A percentile compares a stretch with the other conserved stretches of the same genome.
Evolutionary conservation across 129 eudicot species (phyloP).

Genomic region (Saussurea involucrata): DNA sequence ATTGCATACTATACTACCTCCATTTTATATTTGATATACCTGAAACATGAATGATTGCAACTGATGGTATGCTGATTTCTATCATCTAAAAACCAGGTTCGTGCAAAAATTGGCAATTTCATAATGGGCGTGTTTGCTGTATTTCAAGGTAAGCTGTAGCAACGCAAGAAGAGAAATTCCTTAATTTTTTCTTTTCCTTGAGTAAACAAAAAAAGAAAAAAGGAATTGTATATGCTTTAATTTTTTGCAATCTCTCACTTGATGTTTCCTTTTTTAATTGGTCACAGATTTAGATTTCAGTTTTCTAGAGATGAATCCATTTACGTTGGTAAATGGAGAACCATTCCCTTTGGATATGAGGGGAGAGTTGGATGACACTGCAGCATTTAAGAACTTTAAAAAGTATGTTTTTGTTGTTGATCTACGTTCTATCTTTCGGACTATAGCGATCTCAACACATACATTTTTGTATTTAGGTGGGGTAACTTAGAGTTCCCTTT

Average conservation of each 20-base stretch:
- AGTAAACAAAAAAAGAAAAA: not conserved
- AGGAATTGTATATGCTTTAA: not conserved
- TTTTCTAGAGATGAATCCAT: conserved; percentile 91
- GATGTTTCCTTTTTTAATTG: not conserved
- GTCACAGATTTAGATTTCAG: conserved; percentile 78
- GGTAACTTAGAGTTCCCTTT: conserved; percentile 81
- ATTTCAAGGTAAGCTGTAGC: conserved; percentile 51
- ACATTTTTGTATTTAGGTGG: conserved; percentile 51
- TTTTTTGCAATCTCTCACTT: conserved; percentile 4
- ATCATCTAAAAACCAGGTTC: conserved; percentile 43
- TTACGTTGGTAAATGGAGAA: conserved; percentile 70
- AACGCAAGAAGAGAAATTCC: not conserved
- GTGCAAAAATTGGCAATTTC: conserved; percentile 66
- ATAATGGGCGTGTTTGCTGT: conserved; percentile 59
- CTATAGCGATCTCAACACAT: not conserved
- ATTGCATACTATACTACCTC: too few relatives aligned
- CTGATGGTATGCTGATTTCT: conserved; percentile 5
- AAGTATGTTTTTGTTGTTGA: conserved; percentile 44
- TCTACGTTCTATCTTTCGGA: not conserved
- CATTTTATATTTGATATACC: too few relatives aligned
- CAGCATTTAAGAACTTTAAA: conserved; percentile 83
- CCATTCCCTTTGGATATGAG: conserved; percentile 93
- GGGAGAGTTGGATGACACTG: conserved; percentile 96
- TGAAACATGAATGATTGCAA: conserved; percentile 7
- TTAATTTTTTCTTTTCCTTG: not conserved